Conservation (phyloP, 768 basidiomycete genomes). For the Cyathus striatus region DNA sequence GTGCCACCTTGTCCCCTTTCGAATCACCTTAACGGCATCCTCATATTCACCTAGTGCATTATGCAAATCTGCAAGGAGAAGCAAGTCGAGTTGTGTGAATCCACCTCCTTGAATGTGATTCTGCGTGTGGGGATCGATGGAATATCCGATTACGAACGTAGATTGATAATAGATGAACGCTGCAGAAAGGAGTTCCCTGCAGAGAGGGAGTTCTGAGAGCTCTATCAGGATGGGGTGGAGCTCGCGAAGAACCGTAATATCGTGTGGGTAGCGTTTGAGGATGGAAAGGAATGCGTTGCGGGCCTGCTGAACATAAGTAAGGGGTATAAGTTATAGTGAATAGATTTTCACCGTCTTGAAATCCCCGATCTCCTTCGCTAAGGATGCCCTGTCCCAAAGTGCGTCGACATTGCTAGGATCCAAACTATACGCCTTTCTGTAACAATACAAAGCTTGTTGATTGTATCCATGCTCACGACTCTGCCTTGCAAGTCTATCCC, state of each 20-base stretch:
- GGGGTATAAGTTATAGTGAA: background rate
- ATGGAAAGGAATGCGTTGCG: constrained; percentile 63
- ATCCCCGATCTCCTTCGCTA: constrained; percentile 75
- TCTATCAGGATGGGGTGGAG: constrained; percentile 75
- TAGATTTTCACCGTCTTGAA: constrained; percentile 49
- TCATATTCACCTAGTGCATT: constrained; percentile 67
- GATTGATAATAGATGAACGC: constrained; percentile 69
- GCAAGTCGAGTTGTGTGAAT: constrained; percentile 66
- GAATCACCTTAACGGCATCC: constrained; percentile 61
- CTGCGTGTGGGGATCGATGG: constrained; percentile 19
- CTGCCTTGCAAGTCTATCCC: constrained; percentile 75
- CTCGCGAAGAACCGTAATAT: constrained; percentile 74
- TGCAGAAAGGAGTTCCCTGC: constrained; percentile 61
- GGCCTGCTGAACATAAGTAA: constrained; percentile 42
- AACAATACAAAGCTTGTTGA: constrained; percentile 91
- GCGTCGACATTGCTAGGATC: constrained; percentile 82
- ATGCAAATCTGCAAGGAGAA: constrained; percentile 81
- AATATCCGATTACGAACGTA: constrained; percentile 38
- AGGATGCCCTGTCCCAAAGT: constrained; percentile 82
- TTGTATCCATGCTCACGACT: constrained; percentile 67
- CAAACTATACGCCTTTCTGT: constrained; percentile 72
- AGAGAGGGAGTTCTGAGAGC: constrained; percentile 58
- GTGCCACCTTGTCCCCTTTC: constrained; percentile 84
- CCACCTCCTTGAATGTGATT: constrained; percentile 35
- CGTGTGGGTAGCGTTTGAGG: constrained; percentile 72